Evolutionary conservation across 441 rosid species (phyloP).

Genomic region (Croton setiger): DNA sequence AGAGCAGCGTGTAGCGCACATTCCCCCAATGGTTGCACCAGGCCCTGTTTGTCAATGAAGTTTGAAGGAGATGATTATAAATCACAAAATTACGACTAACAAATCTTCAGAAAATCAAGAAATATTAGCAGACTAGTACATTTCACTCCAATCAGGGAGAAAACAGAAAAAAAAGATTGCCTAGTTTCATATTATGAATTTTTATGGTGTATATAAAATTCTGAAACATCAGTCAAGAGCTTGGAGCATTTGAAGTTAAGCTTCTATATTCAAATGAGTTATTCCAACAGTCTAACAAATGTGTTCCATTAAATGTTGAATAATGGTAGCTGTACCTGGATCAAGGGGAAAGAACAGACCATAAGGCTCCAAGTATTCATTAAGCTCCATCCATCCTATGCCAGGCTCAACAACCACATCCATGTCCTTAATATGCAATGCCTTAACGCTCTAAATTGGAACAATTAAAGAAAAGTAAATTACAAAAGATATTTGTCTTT

Average conservation of each 20-base stretch:
- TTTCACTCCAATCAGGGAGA: background rate
- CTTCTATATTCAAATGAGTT: background rate
- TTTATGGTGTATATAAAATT: background rate
- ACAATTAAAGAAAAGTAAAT: slow-evolving; percentile 7
- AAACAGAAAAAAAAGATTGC: background rate
- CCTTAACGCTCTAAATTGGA: slow-evolving; percentile 63
- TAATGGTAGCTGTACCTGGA: slow-evolving; percentile 56
- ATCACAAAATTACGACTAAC: background rate
- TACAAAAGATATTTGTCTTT: background rate
- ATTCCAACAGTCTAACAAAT: background rate
- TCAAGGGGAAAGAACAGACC: slow-evolving; percentile 94
- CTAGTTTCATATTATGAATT: background rate
- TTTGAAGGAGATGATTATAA: slow-evolving; percentile 17
- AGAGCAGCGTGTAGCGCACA: slow-evolving; percentile 98
- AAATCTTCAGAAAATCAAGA: background rate
- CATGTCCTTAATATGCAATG: slow-evolving; percentile 87
- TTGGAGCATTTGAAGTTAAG: background rate
- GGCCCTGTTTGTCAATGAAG: slow-evolving; percentile 55
- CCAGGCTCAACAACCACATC: slow-evolving; percentile 98
- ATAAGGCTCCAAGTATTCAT: slow-evolving; percentile 81
- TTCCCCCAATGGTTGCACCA: slow-evolving; percentile 90
- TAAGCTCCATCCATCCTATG: slow-evolving; percentile 96
- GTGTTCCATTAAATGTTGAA: background rate
- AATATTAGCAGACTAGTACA: background rate
- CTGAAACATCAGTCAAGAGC: background rate